These are phyloP conservation scores for Pyrenochaeta sp. DNA, from an alignment of 2,329 filamentous ascomycete genomes.

Conservation along the genomic window DNA sequence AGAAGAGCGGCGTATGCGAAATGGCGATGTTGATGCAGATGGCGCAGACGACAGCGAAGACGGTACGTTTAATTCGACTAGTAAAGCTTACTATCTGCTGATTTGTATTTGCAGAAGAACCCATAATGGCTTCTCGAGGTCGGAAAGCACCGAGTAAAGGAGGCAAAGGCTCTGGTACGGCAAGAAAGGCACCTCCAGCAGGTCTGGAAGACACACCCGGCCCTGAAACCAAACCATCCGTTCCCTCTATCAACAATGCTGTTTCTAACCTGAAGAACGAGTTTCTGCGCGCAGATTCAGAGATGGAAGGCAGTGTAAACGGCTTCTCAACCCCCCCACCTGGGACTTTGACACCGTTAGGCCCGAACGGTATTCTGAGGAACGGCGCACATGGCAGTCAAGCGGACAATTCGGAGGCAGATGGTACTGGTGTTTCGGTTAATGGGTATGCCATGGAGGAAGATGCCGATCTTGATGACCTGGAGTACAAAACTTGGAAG, in stretches of 20 bases:
- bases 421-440: conserved; percentile 72
- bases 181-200: conserved; percentile 76
- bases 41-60: conserved; percentile 92
- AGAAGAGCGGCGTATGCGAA: conserved; percentile 77
- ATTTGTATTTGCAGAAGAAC: conserved; percentile 64
- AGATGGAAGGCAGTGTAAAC: conserved; percentile 81
- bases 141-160: conserved; percentile 84
- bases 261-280: conserved; percentile 61
- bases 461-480: conserved; percentile 84
- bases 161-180: conserved; percentile 68
- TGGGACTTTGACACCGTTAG: conserved; percentile 79
- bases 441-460: conserved; percentile 74
- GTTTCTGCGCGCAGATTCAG: conserved; percentile 72
- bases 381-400: conserved; percentile 71
- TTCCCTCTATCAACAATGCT: conserved; percentile 64
- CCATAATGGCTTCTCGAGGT: conserved; percentile 96
- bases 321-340: conserved; percentile 85
- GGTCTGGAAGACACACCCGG: conserved; percentile 81
- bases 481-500: conserved; percentile 97
- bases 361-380: conserved; percentile 71
- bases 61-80: conserved; percentile 40
- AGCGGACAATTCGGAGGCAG: conserved; percentile 85
- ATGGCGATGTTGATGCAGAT: conserved; percentile 80
- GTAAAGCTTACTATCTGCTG: not conserved
- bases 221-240: conserved; percentile 75